A percentile compares a stretch with the other conserved stretches of the same genome.
phyloP scores from a whole-genome alignment of 208 protist genomes.

The Balamuthia mandrillaris region DNA sequence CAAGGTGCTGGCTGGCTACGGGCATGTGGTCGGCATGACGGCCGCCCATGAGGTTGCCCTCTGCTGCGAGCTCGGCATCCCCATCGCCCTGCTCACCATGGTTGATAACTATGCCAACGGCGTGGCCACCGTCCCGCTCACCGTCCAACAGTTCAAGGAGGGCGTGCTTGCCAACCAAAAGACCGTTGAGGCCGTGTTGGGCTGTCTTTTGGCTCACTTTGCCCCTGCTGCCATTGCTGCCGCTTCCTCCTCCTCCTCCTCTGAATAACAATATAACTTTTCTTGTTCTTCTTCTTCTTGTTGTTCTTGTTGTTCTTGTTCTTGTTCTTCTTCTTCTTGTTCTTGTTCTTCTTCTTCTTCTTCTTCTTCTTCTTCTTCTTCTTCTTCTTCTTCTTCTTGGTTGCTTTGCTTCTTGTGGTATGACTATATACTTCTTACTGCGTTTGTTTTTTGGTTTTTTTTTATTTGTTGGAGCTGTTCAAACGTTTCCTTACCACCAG shows the following conservation, averaged over 20 bases:
- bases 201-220: constrained; percentile 36
- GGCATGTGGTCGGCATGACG: constrained; percentile 45
- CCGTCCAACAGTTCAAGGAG: constrained; percentile 38
- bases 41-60: constrained; percentile 42
- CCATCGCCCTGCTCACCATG: constrained; percentile 41
- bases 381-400: not conserved
- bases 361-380: not conserved
- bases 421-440: not conserved
- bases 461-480: too few relatives aligned
- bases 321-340: not conserved
- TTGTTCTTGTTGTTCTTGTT: not conserved
- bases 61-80: constrained; percentile 26
- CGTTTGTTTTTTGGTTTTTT: not conserved
- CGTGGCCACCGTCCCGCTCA: constrained; percentile 22
- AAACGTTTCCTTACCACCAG: too few relatives aligned
- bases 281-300: not conserved
- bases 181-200: constrained; percentile 1
- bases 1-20: constrained; percentile 8
- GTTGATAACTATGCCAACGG: constrained; percentile 51
- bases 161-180: constrained; percentile 28
- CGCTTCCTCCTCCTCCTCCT: too few relatives aligned
- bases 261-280: too few relatives aligned
- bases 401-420: not conserved
- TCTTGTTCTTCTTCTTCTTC: not conserved
- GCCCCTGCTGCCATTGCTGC: too few relatives aligned